phyloP scores from a whole-genome alignment of 495 filamentous ascomycete genomes.

The Neurospora terricola region DNA sequence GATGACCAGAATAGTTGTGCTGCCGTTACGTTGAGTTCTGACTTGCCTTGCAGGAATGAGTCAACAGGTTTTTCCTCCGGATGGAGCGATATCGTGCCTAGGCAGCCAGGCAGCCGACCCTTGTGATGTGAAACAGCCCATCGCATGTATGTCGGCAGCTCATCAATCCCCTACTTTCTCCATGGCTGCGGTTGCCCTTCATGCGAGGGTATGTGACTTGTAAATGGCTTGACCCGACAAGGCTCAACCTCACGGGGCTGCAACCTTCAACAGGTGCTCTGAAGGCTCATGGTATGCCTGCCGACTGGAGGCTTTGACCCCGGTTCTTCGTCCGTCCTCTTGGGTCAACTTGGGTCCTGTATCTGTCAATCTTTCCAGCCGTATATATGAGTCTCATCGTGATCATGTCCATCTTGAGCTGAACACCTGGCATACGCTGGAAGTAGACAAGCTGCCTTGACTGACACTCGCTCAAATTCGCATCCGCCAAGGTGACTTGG shows the following conservation, averaged over 20 bases:
- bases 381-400: background rate
- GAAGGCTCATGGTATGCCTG: background rate
- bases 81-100: background rate
- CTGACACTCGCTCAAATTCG: background rate
- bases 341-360: background rate
- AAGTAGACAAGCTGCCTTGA: background rate
- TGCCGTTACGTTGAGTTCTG: background rate
- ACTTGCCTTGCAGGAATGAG: background rate
- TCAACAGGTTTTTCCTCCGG: background rate
- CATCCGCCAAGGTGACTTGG: background rate
- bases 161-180: background rate
- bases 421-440: background rate
- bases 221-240: background rate
- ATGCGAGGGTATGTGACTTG: background rate
- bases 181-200: background rate
- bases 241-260: background rate
- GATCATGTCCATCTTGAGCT: background rate
- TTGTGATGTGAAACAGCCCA: conserved; percentile 2
- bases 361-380: background rate
- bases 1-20: background rate
- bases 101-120: background rate
- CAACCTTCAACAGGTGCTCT: background rate
- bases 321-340: background rate
- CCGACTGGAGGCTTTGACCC: background rate
- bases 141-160: conserved; percentile 2